Evolutionary conservation across 768 basidiomycete species (phyloP).

Genomic region (Daedaleopsis sinensis): DNA sequence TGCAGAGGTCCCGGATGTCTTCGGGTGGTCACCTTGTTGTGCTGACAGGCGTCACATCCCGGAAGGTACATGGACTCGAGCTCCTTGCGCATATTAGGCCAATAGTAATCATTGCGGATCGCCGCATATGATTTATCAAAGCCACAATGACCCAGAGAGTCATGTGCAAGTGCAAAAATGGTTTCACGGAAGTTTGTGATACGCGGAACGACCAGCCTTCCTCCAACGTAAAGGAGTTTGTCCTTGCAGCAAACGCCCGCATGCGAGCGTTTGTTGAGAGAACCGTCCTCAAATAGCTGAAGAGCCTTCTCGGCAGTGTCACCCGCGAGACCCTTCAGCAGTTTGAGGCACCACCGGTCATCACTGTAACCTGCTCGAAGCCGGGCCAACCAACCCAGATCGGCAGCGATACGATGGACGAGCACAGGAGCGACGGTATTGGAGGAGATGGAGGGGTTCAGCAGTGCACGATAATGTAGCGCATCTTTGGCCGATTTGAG

Average conservation of each 20-base stretch:
- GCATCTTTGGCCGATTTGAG: too few species aligned
- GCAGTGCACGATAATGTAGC: too few species aligned
- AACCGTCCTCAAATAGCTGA: too few species aligned
- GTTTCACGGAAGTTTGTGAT: conserved; percentile 13
- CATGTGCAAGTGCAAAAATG: conserved; percentile 13
- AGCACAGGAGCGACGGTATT: too few species aligned
- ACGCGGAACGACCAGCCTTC: conserved; percentile 27
- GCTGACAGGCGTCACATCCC: background rate
- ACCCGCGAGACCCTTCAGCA: too few species aligned
- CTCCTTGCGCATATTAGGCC: conserved; percentile 35
- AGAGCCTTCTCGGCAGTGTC: too few species aligned
- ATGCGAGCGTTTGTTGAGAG: too few species aligned
- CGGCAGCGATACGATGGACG: too few species aligned
- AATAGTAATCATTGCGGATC: conserved; percentile 18
- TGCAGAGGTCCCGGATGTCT: conserved; percentile 28
- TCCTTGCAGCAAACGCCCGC: background rate
- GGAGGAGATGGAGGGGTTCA: too few species aligned
- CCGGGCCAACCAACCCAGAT: too few species aligned
- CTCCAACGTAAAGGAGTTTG: conserved; percentile 22
- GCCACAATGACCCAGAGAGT: conserved; percentile 30
- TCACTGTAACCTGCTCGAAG: too few species aligned
- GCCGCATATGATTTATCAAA: conserved; percentile 24
- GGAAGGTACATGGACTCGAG: conserved; percentile 36
- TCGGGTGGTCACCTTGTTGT: background rate
- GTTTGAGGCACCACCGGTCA: too few species aligned